Evolutionary conservation across 768 basidiomycete species (phyloP).

Genomic region (Tricholomella constricta): DNA sequence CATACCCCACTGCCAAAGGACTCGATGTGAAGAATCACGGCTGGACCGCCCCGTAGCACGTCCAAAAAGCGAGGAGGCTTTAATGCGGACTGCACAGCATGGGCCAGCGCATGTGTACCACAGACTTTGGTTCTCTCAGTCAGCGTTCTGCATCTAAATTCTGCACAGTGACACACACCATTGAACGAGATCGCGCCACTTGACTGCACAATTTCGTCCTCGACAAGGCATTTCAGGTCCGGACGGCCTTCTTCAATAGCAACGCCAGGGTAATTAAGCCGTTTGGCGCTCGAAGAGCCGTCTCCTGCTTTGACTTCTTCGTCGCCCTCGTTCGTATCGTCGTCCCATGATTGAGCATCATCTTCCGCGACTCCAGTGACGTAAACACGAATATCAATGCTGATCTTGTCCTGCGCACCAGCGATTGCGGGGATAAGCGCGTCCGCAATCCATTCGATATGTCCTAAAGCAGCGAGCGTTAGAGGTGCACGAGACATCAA

Average conservation of each 20-base stretch:
- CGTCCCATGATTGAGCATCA: constrained; percentile 3
- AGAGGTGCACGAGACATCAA: neutral
- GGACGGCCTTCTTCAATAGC: constrained; percentile 41
- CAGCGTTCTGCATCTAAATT: neutral
- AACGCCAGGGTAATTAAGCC: constrained; percentile 17
- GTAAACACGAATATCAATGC: constrained; percentile 21
- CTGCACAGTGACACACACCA: constrained; percentile 33
- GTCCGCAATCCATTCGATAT: constrained; percentile 32
- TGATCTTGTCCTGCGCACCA: neutral
- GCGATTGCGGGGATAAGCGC: constrained; percentile 20
- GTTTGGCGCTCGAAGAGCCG: neutral
- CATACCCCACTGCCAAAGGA: constrained; percentile 37
- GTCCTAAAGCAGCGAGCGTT: constrained; percentile 14
- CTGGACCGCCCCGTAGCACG: constrained; percentile 46
- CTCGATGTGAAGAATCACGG: constrained; percentile 47
- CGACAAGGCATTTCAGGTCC: constrained; percentile 37
- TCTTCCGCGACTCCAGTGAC: constrained; percentile 14
- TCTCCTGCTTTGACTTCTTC: constrained; percentile 10
- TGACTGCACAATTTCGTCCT: constrained; percentile 35
- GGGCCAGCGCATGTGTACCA: constrained; percentile 43
- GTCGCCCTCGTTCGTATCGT: constrained; percentile 10
- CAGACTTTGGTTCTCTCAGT: constrained; percentile 39
- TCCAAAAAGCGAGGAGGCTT: constrained; percentile 37
- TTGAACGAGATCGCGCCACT: constrained; percentile 47
- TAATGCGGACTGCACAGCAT: constrained; percentile 40